These are phyloP conservation scores for Cutaneotrichosporon sp. DNA, from an alignment of 1,284 basidiomycete species.

Conservation along the genomic window DNA sequence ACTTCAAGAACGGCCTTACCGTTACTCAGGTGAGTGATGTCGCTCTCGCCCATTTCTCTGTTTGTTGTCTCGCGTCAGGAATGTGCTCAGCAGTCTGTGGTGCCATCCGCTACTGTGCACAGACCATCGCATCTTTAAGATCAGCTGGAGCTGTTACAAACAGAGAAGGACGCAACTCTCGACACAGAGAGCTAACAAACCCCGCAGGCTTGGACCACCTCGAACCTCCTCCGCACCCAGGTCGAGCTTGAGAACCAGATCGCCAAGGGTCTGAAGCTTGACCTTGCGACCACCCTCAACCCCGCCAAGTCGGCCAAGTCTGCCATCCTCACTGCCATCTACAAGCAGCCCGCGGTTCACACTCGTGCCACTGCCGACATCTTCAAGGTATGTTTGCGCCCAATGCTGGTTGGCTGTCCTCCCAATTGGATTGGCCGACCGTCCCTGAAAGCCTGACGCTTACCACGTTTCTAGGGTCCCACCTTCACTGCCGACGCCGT, in stretches of 20 bases:
- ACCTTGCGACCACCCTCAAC: constrained; percentile 75
- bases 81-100: too few relatives aligned
- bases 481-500: constrained; percentile 95
- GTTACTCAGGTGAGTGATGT: constrained; percentile 62
- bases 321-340: constrained; percentile 72
- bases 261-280: constrained; percentile 95
- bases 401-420: too few relatives aligned
- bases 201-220: constrained; percentile 76
- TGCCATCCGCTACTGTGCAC: too few relatives aligned
- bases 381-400: constrained; percentile 68
- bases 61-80: neutral
- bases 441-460: constrained; percentile 2
- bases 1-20: constrained; percentile 82
- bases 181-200: too few relatives aligned
- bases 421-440: neutral
- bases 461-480: constrained; percentile 63
- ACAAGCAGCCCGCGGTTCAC: constrained; percentile 97
- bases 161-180: too few relatives aligned
- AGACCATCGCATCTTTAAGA: too few relatives aligned
- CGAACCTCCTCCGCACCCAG: constrained; percentile 80
- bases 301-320: constrained; percentile 69
- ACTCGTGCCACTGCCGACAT: constrained; percentile 85
- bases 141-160: neutral
- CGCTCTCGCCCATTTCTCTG: neutral
- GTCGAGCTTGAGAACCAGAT: constrained; percentile 97